Base-by-base conservation (phyloP, 208 protist genomes). In the Trypanosomatidae sp. region DNA sequence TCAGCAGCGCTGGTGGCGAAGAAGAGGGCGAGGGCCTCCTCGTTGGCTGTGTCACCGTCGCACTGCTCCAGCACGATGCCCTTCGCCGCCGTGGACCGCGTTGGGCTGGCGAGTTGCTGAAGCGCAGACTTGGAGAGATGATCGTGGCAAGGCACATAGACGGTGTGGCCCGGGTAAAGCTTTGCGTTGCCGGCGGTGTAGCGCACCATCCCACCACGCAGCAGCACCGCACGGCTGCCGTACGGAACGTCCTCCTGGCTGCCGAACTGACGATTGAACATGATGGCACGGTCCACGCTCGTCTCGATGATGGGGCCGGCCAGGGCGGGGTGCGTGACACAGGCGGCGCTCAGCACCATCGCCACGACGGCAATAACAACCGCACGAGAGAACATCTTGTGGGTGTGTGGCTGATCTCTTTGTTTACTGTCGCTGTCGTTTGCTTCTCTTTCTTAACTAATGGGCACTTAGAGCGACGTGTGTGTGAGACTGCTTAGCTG, bases 21-120 rank as follows among this genome's bases (percentile, higher is more conserved):
- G 60, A 83, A 77, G 19, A 79, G 53, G 39, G 83, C 67, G 1
- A 91, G 69, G 17, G 79, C 55, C 49, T 82, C 60, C 65, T 90
- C 86, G 69, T 93, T 92, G 30, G 78, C 72, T n/a, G 67, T 77
- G 73, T 91, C 86, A 4, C 33, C 56, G n/a, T 83, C 77, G 62
- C 80, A 89, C 60, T 80, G 73, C 44, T 78, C 87, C 28, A 93
- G 60, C 33, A 91, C 64, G 5, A 95, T 55, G 10, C 89, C 91
- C 47, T 74, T 80, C 10, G 76, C 69, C 7, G 69, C 46, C 7
- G 30, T 60, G 0, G 77, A 53, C 7, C 83, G 66, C 15, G 71
- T 77, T 5, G 85, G 44, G 6, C 56, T 53, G 25, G 71, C 55
- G 15, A 93, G 77, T 41, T 76, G 60, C 53, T 79, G 64, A 44